phyloP scores from a whole-genome alignment of 306 rosid genomes.

The Nissolia schottii region DNA sequence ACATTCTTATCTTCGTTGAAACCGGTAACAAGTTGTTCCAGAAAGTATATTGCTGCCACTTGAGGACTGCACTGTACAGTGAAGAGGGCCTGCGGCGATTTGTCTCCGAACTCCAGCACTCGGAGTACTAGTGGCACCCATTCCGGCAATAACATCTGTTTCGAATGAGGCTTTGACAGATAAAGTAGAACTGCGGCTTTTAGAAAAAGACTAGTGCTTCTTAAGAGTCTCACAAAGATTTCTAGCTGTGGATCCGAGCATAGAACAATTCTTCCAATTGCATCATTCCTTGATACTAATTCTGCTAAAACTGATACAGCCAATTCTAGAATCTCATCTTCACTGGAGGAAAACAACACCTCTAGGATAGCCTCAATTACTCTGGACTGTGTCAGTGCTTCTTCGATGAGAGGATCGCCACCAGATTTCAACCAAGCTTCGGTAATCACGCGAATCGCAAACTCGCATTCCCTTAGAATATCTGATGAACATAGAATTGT shows the following conservation, averaged over 20 bases:
- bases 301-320: slow-evolving; percentile 58
- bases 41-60: slow-evolving; percentile 61
- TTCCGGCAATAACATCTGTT: slow-evolving; percentile 59
- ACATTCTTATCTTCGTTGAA: slow-evolving; percentile 64
- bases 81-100: slow-evolving; percentile 53
- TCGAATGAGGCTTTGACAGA: slow-evolving; percentile 53
- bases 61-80: slow-evolving; percentile 51
- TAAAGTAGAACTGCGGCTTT: slow-evolving; percentile 70
- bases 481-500: slow-evolving; percentile 48
- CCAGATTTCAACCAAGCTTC: slow-evolving; percentile 61
- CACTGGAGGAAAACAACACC: slow-evolving; percentile 53
- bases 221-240: slow-evolving; percentile 48
- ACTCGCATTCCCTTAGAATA: slow-evolving; percentile 47
- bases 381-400: slow-evolving; percentile 41
- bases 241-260: slow-evolving; percentile 63
- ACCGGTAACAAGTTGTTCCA: slow-evolving; percentile 62
- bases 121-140: slow-evolving; percentile 68
- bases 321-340: slow-evolving; percentile 60
- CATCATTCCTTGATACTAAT: slow-evolving; percentile 33
- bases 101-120: slow-evolving; percentile 63
- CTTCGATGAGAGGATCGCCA: slow-evolving; percentile 44
- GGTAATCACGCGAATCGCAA: slow-evolving; percentile 45
- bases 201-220: slow-evolving; percentile 51
- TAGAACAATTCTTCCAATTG: slow-evolving; percentile 35
- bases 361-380: slow-evolving; percentile 61